Evolutionary conservation across 495 filamentous ascomycete species (phyloP), one percentile per base, ranked within the genome.

Genomic region (Lasiosphaeriaceae sp.): DNA sequence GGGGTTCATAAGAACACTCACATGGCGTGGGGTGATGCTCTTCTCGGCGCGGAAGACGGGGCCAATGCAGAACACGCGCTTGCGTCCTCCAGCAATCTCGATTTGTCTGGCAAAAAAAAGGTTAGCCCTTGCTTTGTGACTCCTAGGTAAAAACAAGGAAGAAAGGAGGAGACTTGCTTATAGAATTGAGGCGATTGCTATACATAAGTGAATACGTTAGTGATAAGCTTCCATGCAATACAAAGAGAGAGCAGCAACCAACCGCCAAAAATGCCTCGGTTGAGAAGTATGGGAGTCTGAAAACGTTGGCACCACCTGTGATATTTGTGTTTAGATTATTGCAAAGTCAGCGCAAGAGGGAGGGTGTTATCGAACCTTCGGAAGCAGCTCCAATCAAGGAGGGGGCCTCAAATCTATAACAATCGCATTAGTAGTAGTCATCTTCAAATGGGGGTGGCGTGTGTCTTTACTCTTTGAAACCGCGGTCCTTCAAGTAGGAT

Each of bases 31-130:
- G 1, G 94, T 98, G 67, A 96, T 96, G 54, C 87, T 92, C 72
- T 97, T 96, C 77, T 97, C 94, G 0, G 94, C 94, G 67, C 93
- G 83, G 85, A 96, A 98, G 9, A 97, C 93, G 90, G 89, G 66
- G 0, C 89, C 90, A 54, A 95, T 86, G 66, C 91, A 88, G 67
- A 89, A 97, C 11, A 98, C 93, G 55, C 84, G 86, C 68, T 93
- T 85, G 71, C 94, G 83, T 51, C 95, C 94, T 64, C 91, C 90
- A 21, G 92, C 91, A 64, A 98, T 96, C 68, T 90, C 87, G 80
- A 95, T 90, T 64, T 98, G 26, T 9, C 26, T 31, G 26, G 3
- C 26, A 31, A n/a, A n/a, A n/a, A n/a, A n/a, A n/a, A n/a, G n/a
- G n/a, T n/a, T n/a, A n/a, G n/a, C n/a, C n/a, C n/a, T n/a, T n/a